Evolutionary conservation across 2,329 filamentous ascomycete genomes (phyloP), one percentile per base, ranked within the genome.

Genomic region (Incumbomyces lentus): DNA sequence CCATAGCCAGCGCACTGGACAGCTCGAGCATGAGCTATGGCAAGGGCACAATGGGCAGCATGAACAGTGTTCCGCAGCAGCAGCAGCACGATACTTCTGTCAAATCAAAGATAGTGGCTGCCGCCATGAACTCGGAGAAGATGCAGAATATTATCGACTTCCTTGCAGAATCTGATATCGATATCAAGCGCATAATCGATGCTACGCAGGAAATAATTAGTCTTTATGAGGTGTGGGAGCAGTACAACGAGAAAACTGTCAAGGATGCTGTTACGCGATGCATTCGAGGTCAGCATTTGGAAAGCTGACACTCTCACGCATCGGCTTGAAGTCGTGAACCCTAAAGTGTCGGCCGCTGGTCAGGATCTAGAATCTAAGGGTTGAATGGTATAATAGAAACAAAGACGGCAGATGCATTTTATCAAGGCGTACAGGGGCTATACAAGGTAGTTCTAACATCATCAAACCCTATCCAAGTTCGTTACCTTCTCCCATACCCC

Each of bases 171-270:
- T 92, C 86, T 58, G 83, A 79, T 47, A 78, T 95, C 36, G 86
- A 93, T 58, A 84, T 95, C 58, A 79, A 86, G 54, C 83, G 81
- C 29, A 82, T 93, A 63, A 83, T 94, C 42, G 86, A 95, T 64
- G 87, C 84, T 59, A 90, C 86, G 0, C 89, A 95, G 65, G 89
- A 95, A 67, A 76, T 95, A 52, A 86, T 95, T 44, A 89, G 86
- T 2, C 77, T 95, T 52, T 95, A 95, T 61, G 86, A 93, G 59
- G 66, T 78, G 1, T 83, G 79, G 79, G 80, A 83, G 54, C 69
- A 70, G 49, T 83, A 80, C 59, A 77, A 68, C 46, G 79, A 83
- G 58, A 79, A 81, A 62, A 68, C 69, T 12, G 79, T 78, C 58
- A 82, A 79, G 61, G 80, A 83, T 52, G 67, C 74, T 52, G 73